These are phyloP conservation scores for Botrytis elliptica DNA, from an alignment of 2,329 filamentous ascomycete species.

Conservation along the genomic window DNA sequence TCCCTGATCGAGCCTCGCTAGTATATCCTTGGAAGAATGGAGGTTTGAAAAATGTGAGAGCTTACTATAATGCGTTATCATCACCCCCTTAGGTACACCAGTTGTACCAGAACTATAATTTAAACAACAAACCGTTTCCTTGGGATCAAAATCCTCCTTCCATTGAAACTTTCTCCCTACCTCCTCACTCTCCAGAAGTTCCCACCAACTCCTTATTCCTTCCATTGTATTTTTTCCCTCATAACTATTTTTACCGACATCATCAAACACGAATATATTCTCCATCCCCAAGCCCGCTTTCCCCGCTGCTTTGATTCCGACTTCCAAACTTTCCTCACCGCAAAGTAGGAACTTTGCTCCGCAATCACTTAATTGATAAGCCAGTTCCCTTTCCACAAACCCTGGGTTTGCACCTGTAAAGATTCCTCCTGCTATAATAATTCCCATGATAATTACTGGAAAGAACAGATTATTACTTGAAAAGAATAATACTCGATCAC, in stretches of 20 bases:
- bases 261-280: constrained; percentile 66
- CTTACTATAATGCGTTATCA: constrained; percentile 61
- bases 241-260: constrained; percentile 42
- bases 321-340: constrained; percentile 58
- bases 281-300: constrained; percentile 53
- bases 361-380: constrained; percentile 72
- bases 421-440: constrained; percentile 51
- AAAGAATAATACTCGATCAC: constrained; percentile 54
- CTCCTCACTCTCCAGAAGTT: constrained; percentile 52
- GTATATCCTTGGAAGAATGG: neutral
- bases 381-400: constrained; percentile 69
- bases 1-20: accelerated
- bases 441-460: constrained; percentile 53
- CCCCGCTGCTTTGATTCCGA: constrained; percentile 64
- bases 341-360: constrained; percentile 66
- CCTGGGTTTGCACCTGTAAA: constrained; percentile 57
- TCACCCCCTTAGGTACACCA: constrained; percentile 77
- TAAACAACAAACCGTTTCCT: constrained; percentile 56
- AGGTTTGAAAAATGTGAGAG: neutral
- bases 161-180: constrained; percentile 62
- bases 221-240: constrained; percentile 39
- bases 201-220: constrained; percentile 61
- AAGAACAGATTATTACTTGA: constrained; percentile 56
- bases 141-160: constrained; percentile 44
- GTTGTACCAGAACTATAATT: constrained; percentile 76